Conservation (phyloP, 768 basidiomycete genomes). For the Boletus reticuloceps region DNA sequence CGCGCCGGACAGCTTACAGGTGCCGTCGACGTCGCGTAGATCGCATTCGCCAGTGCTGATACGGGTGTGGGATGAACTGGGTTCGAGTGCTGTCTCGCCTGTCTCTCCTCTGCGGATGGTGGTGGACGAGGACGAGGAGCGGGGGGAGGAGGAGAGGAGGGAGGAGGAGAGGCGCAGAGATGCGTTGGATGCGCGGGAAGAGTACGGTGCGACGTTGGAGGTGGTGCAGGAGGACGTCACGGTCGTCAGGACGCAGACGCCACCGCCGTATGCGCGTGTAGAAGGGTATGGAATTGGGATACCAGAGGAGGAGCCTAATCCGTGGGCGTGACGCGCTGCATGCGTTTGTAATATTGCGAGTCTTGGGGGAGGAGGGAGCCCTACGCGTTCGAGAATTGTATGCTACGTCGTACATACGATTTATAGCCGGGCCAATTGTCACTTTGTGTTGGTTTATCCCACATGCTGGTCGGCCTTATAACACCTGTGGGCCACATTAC, state of each 20-base stretch:
- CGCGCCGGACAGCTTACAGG: conserved; percentile 12
- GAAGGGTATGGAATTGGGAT: conserved; percentile 7
- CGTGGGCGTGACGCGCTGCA: conserved; percentile 19
- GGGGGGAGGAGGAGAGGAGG: neutral
- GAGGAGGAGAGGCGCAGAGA: neutral
- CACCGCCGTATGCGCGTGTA: conserved; percentile 14
- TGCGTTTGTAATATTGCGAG: too few relatives aligned
- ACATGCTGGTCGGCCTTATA: too few relatives aligned
- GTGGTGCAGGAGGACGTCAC: neutral
- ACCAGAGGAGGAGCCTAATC: conserved; percentile 22
- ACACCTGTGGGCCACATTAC: too few relatives aligned
- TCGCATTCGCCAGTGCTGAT: conserved; percentile 19
- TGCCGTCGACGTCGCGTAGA: conserved; percentile 16
- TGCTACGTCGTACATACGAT: too few relatives aligned
- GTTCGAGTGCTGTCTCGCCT: neutral
- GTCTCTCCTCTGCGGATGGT: neutral
- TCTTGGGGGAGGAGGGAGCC: too few relatives aligned
- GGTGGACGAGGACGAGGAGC: neutral
- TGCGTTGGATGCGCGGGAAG: neutral
- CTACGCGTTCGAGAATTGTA: too few relatives aligned
- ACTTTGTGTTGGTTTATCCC: too few relatives aligned
- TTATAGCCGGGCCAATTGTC: too few relatives aligned
- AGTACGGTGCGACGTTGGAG: neutral
- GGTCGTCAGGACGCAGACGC: conserved; percentile 16
- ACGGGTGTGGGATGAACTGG: conserved; percentile 26